Evolutionary conservation across 768 basidiomycete genomes (phyloP).

Genomic region (Suillus tomentosus): DNA sequence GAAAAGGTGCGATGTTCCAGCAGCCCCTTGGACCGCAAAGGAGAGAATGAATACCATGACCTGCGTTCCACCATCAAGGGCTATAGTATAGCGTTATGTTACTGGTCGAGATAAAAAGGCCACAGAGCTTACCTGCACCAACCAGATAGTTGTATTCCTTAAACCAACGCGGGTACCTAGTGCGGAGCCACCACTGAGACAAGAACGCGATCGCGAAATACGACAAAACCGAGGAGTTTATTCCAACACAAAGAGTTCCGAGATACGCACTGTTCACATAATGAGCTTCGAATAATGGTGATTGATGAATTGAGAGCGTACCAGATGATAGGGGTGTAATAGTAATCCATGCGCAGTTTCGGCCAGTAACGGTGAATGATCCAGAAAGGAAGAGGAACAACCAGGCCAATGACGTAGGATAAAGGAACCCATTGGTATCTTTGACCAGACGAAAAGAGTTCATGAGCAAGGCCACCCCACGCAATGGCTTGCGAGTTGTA

Average conservation of each 20-base stretch:
- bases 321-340: slow-evolving; percentile 35
- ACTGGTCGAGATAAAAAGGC: too few relatives aligned
- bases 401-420: slow-evolving; percentile 34
- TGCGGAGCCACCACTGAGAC: slow-evolving; percentile 42
- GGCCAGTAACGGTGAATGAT: slow-evolving; percentile 39
- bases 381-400: slow-evolving; percentile 44
- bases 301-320: slow-evolving; percentile 14
- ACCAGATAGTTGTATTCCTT: slow-evolving; percentile 40
- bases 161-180: slow-evolving; percentile 39
- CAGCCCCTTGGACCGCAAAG: slow-evolving; percentile 51
- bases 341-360: slow-evolving; percentile 25
- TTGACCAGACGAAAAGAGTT: slow-evolving; percentile 34
- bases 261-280: slow-evolving; percentile 13
- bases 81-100: slow-evolving; percentile 15
- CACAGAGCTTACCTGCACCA: slow-evolving; percentile 41
- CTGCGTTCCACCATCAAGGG: slow-evolving; percentile 43
- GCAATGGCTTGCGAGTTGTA: slow-evolving; percentile 38
- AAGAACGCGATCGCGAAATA: slow-evolving; percentile 29
- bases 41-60: slow-evolving; percentile 59
- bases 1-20: slow-evolving; percentile 48
- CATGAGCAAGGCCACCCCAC: slow-evolving; percentile 40
- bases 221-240: slow-evolving; percentile 28
- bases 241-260: slow-evolving; percentile 20
- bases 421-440: slow-evolving; percentile 44
- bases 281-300: neutral